These are phyloP conservation scores for Epichloe amarillans DNA, from an alignment of 2,329 filamentous ascomycete species.

Conservation along the genomic window DNA sequence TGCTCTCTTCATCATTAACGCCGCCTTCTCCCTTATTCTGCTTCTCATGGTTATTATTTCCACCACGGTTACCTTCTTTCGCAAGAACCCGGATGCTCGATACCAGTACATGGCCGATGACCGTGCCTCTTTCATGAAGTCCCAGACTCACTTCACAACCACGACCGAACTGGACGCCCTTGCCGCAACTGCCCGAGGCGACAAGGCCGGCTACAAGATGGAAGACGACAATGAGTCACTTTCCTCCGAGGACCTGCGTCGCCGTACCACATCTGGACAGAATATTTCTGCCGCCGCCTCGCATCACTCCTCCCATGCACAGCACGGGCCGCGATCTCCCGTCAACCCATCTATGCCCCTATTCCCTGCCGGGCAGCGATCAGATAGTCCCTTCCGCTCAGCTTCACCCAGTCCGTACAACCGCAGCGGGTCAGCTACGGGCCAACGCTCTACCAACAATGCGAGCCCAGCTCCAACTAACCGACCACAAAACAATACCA, in stretches of 20 bases:
- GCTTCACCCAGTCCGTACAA: constrained; percentile 22
- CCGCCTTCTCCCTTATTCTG: constrained; percentile 67
- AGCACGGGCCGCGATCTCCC: constrained; percentile 17
- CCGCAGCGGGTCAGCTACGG: constrained; percentile 7
- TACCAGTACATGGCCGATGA: constrained; percentile 97
- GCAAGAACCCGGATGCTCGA: constrained; percentile 86
- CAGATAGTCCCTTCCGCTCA: constrained; percentile 23
- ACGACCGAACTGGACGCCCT: constrained; percentile 84
- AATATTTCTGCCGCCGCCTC: constrained; percentile 15
- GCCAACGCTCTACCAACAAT: constrained; percentile 19
- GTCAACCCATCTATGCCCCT: constrained; percentile 30
- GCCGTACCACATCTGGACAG: constrained; percentile 18
- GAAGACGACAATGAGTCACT: constrained; percentile 30
- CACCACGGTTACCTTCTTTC: constrained; percentile 57
- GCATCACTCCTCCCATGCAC: constrained; percentile 18
- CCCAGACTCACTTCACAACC: constrained; percentile 61
- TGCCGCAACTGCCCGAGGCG: constrained; percentile 76
- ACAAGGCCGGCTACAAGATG: constrained; percentile 44
- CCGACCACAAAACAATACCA: constrained; percentile 26
- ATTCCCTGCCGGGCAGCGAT: constrained; percentile 25
- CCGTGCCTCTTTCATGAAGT: constrained; percentile 95
- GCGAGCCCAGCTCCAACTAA: constrained; percentile 20
- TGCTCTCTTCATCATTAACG: constrained; percentile 78
- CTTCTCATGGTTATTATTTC: constrained; percentile 63
- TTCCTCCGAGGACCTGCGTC: constrained; percentile 24